phyloP scores from a whole-genome alignment of 805 yeast species.

The Wickerhamiella hasegawae region DNA sequence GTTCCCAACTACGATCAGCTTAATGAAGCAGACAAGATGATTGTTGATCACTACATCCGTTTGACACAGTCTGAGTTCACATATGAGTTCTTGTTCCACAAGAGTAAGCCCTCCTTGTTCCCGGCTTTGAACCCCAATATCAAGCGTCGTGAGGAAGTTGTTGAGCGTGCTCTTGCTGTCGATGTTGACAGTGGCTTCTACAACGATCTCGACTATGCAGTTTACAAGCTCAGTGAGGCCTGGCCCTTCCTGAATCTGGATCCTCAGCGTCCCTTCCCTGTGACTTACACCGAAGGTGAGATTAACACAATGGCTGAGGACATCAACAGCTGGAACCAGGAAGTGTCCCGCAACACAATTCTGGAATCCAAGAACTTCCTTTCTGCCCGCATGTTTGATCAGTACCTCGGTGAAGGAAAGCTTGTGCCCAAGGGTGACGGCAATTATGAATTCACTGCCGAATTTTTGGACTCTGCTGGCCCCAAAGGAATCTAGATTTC shows the following conservation, averaged over 20 bases:
- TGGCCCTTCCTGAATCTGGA: slow-evolving; percentile 10
- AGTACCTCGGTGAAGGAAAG: slow-evolving; percentile 49
- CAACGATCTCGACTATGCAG: slow-evolving; percentile 15
- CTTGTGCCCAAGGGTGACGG: slow-evolving; percentile 39
- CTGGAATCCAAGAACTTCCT: slow-evolving; percentile 90
- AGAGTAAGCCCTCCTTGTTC: slow-evolving; percentile 46
- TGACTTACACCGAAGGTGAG: slow-evolving; percentile 41
- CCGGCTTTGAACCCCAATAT: slow-evolving; percentile 69
- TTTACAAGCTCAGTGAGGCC: slow-evolving; percentile 10
- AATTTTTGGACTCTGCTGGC: slow-evolving; percentile 8
- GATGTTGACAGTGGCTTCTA: slow-evolving; percentile 14
- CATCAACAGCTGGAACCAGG: slow-evolving; percentile 52
- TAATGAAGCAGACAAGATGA: slow-evolving; percentile 58
- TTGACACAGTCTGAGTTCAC: slow-evolving; percentile 82
- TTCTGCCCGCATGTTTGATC: slow-evolving; percentile 82
- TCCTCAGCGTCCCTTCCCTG: slow-evolving; percentile 32
- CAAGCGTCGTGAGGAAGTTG: slow-evolving; percentile 31
- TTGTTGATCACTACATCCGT: slow-evolving; percentile 71
- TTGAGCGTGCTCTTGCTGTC: slow-evolving; percentile 16
- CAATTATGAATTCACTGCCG: slow-evolving; percentile 26
- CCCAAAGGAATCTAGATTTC: background rate
- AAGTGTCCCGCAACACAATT: slow-evolving; percentile 58
- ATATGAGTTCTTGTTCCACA: slow-evolving; percentile 69
- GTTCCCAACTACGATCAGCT: slow-evolving; percentile 52
- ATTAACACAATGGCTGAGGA: slow-evolving; percentile 40